Percentiles rank a stretch among this genome's conserved stretches.
These are phyloP conservation scores for Penicillium sp. DNA, from an alignment of 2,329 filamentous ascomycete species.

Conservation along the genomic window DNA sequence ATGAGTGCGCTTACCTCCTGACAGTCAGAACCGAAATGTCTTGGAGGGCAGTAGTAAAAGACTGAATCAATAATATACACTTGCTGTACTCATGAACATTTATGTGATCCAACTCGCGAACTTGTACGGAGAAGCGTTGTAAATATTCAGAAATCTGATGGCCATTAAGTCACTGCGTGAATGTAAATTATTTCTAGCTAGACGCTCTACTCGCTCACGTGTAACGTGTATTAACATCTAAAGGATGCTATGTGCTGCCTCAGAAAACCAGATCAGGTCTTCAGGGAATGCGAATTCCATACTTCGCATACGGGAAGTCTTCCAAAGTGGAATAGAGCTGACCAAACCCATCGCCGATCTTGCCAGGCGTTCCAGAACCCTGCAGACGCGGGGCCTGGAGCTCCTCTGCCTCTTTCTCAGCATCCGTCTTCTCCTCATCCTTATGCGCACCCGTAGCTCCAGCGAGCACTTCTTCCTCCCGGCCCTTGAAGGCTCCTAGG, in stretches of 20 bases:
- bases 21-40: neutral
- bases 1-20: neutral
- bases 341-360: constrained; percentile 61
- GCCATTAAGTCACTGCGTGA: neutral
- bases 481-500: constrained; percentile 69
- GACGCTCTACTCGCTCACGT: neutral
- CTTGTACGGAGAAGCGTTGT: neutral
- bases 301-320: constrained; percentile 59
- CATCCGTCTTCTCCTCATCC: constrained; percentile 47
- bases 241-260: neutral
- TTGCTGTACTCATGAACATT: neutral
- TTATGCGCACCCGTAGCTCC: constrained; percentile 72
- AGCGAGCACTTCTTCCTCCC: constrained; percentile 78
- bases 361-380: constrained; percentile 50
- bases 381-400: constrained; percentile 38
- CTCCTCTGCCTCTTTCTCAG: constrained; percentile 40
- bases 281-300: constrained; percentile 49
- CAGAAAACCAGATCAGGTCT: neutral
- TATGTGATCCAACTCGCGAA: neutral
- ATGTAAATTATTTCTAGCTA: neutral
- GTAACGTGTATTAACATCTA: neutral
- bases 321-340: constrained; percentile 53
- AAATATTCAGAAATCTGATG: neutral
- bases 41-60: neutral
- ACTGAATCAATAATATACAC: no score